Percentiles rank a stretch among this genome's conserved stretches.
These are phyloP conservation scores for Erodium maritimum DNA, from an alignment of 345 rosid species.

Conservation along the genomic window DNA sequence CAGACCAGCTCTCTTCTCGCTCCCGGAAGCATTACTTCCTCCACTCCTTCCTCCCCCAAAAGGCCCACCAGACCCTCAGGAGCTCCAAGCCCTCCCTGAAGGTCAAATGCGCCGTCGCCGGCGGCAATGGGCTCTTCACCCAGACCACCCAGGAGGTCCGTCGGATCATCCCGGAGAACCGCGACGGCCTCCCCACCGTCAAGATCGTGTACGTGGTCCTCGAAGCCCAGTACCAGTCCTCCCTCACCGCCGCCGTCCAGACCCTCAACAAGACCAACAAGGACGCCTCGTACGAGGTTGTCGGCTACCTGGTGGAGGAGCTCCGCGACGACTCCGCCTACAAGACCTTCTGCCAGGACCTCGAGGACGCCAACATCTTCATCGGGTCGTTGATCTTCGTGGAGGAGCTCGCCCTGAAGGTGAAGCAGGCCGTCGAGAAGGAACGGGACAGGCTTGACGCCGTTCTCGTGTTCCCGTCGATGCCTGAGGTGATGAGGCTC, in stretches of 20 bases:
- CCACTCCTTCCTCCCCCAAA: constrained; percentile 53
- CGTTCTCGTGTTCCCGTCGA: constrained; percentile 94
- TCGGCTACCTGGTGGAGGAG: constrained; percentile 96
- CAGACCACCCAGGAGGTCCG: constrained; percentile 90
- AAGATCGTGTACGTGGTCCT: constrained; percentile 88
- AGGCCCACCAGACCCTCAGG: constrained; percentile 18
- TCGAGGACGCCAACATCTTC: constrained; percentile 83
- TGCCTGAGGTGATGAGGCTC: constrained; percentile 99
- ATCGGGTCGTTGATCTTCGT: constrained; percentile 91
- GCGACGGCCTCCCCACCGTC: constrained; percentile 59
- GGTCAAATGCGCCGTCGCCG: constrained; percentile 52
- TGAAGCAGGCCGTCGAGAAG: constrained; percentile 84
- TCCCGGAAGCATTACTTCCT: constrained; percentile 62
- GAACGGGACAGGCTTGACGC: constrained; percentile 92
- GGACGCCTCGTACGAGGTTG: constrained; percentile 64
- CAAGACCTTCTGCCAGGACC: constrained; percentile 67
- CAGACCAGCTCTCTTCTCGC: constrained; percentile 62
- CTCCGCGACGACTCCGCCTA: constrained; percentile 65
- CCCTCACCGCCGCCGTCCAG: constrained; percentile 71
- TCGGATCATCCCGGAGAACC: constrained; percentile 63
- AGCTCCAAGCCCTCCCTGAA: constrained; percentile 31
- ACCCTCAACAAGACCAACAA: constrained; percentile 49
- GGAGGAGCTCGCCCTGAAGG: constrained; percentile 87
- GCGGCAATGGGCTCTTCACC: constrained; percentile 96
- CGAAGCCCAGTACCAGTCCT: constrained; percentile 95